phyloP scores from a whole-genome alignment of 805 yeast genomes.

The Wickerhamiella lipophila region DNA sequence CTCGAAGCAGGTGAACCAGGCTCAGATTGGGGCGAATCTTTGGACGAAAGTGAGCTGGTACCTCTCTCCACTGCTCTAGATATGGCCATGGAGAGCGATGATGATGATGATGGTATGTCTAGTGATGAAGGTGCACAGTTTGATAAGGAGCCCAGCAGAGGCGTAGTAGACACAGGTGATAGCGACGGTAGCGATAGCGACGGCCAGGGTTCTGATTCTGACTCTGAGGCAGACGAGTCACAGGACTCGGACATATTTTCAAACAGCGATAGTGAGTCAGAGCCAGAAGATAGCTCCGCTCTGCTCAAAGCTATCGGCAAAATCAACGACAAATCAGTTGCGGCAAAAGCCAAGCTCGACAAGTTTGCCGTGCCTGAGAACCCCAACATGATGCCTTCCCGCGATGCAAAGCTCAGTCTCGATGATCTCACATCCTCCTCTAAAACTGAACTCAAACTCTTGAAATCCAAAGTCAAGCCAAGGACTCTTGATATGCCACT shows the following conservation, averaged over 20 bases:
- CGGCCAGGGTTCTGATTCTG: slow-evolving; percentile 13
- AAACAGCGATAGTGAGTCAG: neutral
- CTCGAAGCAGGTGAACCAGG: slow-evolving; percentile 36
- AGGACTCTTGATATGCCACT: slow-evolving; percentile 64
- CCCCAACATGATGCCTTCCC: slow-evolving; percentile 24
- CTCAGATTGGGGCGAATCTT: slow-evolving; percentile 55
- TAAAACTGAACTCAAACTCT: slow-evolving; percentile 12
- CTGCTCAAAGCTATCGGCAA: slow-evolving; percentile 12
- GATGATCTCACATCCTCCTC: slow-evolving; percentile 58
- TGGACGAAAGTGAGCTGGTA: slow-evolving; percentile 63
- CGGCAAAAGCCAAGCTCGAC: slow-evolving; percentile 17
- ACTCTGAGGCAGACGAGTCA: slow-evolving; percentile 14
- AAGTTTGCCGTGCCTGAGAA: slow-evolving; percentile 28
- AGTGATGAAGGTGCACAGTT: slow-evolving; percentile 18
- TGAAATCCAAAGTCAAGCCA: slow-evolving; percentile 15
- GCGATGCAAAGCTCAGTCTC: slow-evolving; percentile 47
- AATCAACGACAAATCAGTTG: slow-evolving; percentile 1
- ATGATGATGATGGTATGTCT: neutral
- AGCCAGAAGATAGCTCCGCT: slow-evolving; percentile 28
- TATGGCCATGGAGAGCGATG: slow-evolving; percentile 42
- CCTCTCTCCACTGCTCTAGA: slow-evolving; percentile 87
- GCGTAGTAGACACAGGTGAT: neutral
- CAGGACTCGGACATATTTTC: slow-evolving; percentile 26
- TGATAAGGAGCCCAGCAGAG: slow-evolving; percentile 9
- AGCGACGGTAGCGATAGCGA: slow-evolving; percentile 17